These are phyloP conservation scores for Verticillium nonalfalfae DNA, from an alignment of 2,329 filamentous ascomycete genomes.

Conservation along the genomic window DNA sequence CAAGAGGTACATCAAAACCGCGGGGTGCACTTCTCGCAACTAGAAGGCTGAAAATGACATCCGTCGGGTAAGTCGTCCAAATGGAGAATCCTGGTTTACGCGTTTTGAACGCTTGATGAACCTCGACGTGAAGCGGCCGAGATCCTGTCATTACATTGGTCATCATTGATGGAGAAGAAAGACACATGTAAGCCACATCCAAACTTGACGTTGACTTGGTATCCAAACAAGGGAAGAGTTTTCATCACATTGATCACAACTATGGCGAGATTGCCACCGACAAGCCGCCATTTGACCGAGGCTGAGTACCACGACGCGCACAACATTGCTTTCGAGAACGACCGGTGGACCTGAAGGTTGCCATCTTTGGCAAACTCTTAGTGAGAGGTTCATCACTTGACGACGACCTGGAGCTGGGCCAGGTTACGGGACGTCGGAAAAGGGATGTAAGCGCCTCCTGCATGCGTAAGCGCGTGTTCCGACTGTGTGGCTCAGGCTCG, in stretches of 20 bases:
- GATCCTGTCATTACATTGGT: background rate
- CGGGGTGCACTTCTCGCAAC: too few species aligned
- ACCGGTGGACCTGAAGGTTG: background rate
- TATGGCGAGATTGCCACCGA: background rate
- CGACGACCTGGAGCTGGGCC: background rate
- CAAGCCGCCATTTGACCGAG: background rate
- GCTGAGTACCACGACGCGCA: background rate
- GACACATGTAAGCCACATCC: background rate
- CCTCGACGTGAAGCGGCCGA: background rate
- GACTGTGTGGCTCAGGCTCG: background rate
- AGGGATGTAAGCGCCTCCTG: background rate
- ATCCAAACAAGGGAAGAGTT: background rate
- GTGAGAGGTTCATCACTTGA: background rate
- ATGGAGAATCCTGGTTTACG: too few species aligned
- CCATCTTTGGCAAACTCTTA: background rate
- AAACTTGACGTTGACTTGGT: background rate
- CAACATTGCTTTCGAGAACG: background rate
- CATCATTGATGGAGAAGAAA: background rate
- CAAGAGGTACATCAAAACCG: too few species aligned
- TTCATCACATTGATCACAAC: background rate
- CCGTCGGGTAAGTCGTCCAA: too few species aligned
- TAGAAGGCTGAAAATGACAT: too few species aligned
- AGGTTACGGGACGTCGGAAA: background rate
- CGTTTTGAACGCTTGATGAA: background rate
- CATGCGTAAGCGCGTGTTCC: background rate